These are phyloP conservation scores for Eimeria sp. DNA, from an alignment of 169 alveolate genomes.

Conservation along the genomic window DNA sequence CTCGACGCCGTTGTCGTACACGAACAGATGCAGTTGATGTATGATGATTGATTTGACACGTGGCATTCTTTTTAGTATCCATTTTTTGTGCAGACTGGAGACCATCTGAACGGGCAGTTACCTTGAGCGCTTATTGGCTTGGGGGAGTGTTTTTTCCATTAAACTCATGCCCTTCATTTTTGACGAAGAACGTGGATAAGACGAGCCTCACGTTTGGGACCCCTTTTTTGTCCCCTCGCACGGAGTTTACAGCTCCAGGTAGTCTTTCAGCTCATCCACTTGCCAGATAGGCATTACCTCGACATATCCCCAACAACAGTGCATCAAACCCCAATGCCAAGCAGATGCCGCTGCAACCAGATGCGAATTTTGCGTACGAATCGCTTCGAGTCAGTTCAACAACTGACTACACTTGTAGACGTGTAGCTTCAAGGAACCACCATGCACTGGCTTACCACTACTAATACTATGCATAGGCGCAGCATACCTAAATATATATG, in stretches of 20 bases:
- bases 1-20: slow-evolving; percentile 93
- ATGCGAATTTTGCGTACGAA: neutral
- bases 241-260: too few species aligned
- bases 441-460: neutral
- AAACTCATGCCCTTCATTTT: neutral
- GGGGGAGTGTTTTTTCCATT: neutral
- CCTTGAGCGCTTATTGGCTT: neutral
- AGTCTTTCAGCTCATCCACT: too few species aligned
- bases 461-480: neutral
- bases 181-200: neutral
- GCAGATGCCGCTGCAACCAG: neutral
- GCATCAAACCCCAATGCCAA: neutral
- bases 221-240: too few species aligned
- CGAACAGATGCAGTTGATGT: slow-evolving; percentile 90
- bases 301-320: neutral
- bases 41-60: slow-evolving; percentile 51
- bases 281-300: too few species aligned
- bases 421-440: neutral
- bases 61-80: neutral
- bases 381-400: neutral
- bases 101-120: neutral
- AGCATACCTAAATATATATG: neutral
- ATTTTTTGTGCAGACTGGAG: neutral
- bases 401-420: neutral
- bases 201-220: neutral